These are phyloP conservation scores for Solanum appendiculatum DNA, from an alignment of 257 asterid species.

Conservation along the genomic window DNA sequence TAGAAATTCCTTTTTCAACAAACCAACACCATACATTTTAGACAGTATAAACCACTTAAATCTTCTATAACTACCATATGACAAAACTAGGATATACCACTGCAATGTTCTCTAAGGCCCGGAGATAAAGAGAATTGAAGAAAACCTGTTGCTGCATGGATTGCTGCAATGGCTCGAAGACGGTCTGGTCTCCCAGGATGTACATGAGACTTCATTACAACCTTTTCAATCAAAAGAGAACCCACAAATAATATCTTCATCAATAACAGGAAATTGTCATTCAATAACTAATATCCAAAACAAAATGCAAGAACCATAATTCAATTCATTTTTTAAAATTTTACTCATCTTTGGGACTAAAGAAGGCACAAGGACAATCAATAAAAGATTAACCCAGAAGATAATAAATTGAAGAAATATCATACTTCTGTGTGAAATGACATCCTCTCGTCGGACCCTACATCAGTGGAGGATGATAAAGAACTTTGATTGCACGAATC, in stretches of 20 bases:
- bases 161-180: slow-evolving; percentile 84
- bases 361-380: neutral
- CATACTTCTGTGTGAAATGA: slow-evolving; percentile 88
- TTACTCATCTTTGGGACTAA: neutral
- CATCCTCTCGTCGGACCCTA: slow-evolving; percentile 97
- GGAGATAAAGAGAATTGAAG: neutral
- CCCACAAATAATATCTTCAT: slow-evolving; percentile 7
- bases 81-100: neutral
- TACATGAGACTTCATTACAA: slow-evolving; percentile 70
- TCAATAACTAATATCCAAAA: slow-evolving; percentile 1
- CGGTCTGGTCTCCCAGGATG: slow-evolving; percentile 98
- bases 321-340: neutral
- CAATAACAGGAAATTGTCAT: neutral
- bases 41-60: neutral
- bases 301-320: neutral
- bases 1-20: neutral
- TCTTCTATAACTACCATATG: neutral
- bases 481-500: slow-evolving; percentile 27
- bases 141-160: slow-evolving; percentile 81
- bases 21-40: neutral
- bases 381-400: neutral
- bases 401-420: slow-evolving; percentile 5
- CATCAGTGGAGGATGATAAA: slow-evolving; percentile 45
- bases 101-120: neutral
- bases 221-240: slow-evolving; percentile 41